Evolutionary conservation across 2,329 filamentous ascomycete genomes (phyloP).

Genomic region (Phaeomoniella chlamydospora): DNA sequence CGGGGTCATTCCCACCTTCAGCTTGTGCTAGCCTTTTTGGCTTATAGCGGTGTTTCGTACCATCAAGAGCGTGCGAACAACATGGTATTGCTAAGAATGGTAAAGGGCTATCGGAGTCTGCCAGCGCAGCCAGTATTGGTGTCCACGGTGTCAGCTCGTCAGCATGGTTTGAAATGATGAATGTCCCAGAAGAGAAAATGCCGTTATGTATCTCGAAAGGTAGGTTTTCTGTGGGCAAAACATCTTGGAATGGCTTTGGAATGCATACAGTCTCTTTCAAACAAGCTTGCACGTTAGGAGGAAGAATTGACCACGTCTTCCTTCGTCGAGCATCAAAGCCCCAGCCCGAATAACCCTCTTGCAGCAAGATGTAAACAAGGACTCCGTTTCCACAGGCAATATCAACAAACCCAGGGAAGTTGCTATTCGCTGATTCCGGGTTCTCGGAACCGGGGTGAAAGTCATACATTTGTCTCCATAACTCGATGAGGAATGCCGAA

Average conservation of each 20-base stretch:
- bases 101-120: constrained; percentile 39
- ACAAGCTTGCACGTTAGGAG: constrained; percentile 27
- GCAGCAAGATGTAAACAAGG: constrained; percentile 65
- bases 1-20: constrained; percentile 9
- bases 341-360: constrained; percentile 73
- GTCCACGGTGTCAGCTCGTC: constrained; percentile 96
- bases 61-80: constrained; percentile 78
- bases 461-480: constrained; percentile 76
- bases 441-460: constrained; percentile 11
- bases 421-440: constrained; percentile 7
- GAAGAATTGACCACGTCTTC: constrained; percentile 73
- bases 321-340: constrained; percentile 82
- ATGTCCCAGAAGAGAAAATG: constrained; percentile 57
- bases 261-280: constrained; percentile 48
- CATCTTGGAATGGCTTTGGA: constrained; percentile 32
- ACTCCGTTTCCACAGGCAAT: constrained; percentile 93
- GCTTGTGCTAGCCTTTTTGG: constrained; percentile 10
- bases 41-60: constrained; percentile 49
- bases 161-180: constrained; percentile 93
- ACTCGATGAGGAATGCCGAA: constrained; percentile 78
- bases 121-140: constrained; percentile 62
- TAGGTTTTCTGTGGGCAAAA: constrained; percentile 4
- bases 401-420: constrained; percentile 83
- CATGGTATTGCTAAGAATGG: constrained; percentile 91
- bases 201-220: constrained; percentile 32